Evolutionary conservation across 1,284 basidiomycete species (phyloP).

Genomic region (Ustilago xerochloae): DNA sequence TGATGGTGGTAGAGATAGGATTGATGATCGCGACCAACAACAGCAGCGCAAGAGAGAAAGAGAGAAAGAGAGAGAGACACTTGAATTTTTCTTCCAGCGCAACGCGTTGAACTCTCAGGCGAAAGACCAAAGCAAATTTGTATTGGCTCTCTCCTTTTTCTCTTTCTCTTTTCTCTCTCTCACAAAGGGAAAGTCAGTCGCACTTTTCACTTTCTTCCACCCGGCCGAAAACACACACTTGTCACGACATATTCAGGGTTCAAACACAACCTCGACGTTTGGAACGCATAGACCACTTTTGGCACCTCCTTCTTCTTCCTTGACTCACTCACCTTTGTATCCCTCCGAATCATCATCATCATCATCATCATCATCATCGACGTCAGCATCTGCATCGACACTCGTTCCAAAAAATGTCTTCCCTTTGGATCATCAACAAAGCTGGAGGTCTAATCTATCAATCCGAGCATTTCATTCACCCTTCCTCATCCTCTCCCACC

Average conservation of each 20-base stretch:
- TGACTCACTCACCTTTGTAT: neutral
- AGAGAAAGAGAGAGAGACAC: neutral
- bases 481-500: slow-evolving; percentile 38
- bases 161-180: no score
- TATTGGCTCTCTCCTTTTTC: slow-evolving; percentile 5
- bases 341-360: neutral
- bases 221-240: slow-evolving; percentile 32
- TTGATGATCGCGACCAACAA: neutral
- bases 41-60: no score
- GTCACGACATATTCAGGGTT: slow-evolving; percentile 11
- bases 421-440: slow-evolving; percentile 96
- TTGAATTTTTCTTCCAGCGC: neutral
- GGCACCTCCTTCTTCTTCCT: neutral
- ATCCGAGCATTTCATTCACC: slow-evolving; percentile 75
- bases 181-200: no score
- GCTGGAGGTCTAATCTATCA: slow-evolving; percentile 96
- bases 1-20: neutral
- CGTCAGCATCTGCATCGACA: no score
- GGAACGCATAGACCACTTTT: slow-evolving; percentile 1
- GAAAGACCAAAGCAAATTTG: neutral
- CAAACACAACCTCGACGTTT: neutral
- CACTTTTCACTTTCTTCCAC: slow-evolving; percentile 45
- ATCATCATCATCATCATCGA: neutral
- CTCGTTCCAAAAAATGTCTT: no score
- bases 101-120: neutral